phyloP scores from a whole-genome alignment of 1,139 yeast genomes.

The Blastobotrys aristatus region DNA sequence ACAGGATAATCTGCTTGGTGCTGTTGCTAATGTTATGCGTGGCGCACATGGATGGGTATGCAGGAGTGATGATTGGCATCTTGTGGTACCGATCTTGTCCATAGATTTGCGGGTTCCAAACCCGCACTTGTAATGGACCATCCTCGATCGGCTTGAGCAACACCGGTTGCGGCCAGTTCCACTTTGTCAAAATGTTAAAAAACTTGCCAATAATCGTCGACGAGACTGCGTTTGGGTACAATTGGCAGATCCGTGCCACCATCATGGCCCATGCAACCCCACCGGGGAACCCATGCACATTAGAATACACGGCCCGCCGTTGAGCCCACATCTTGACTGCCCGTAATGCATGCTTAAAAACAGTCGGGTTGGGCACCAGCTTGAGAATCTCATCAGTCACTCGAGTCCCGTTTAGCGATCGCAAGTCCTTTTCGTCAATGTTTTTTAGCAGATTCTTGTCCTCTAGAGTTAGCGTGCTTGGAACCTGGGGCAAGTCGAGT shows the following conservation, averaged over 20 bases:
- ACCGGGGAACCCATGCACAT: constrained; percentile 96
- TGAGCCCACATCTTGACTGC: constrained; percentile 97
- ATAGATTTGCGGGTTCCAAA: constrained; percentile 93
- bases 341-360: constrained; percentile 86
- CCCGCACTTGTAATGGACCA: constrained; percentile 92
- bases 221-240: constrained; percentile 93
- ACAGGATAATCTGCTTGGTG: constrained; percentile 72
- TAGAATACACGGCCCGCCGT: constrained; percentile 87
- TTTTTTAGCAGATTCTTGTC: constrained; percentile 82
- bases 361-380: constrained; percentile 88
- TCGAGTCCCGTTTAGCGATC: constrained; percentile 91
- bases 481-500: constrained; percentile 77
- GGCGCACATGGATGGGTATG: constrained; percentile 99
- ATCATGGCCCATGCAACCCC: constrained; percentile 99
- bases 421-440: constrained; percentile 81
- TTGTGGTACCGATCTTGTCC: constrained; percentile 82
- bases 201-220: constrained; percentile 86
- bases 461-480: constrained; percentile 63
- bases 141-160: constrained; percentile 87
- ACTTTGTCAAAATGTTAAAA: constrained; percentile 75
- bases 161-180: constrained; percentile 99
- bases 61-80: constrained; percentile 99
- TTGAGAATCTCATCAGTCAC: constrained; percentile 91
- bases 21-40: constrained; percentile 91
- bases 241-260: constrained; percentile 92